Evolutionary conservation across 2,329 filamentous ascomycete species (phyloP).

Genomic region (Claviceps spartinae): DNA sequence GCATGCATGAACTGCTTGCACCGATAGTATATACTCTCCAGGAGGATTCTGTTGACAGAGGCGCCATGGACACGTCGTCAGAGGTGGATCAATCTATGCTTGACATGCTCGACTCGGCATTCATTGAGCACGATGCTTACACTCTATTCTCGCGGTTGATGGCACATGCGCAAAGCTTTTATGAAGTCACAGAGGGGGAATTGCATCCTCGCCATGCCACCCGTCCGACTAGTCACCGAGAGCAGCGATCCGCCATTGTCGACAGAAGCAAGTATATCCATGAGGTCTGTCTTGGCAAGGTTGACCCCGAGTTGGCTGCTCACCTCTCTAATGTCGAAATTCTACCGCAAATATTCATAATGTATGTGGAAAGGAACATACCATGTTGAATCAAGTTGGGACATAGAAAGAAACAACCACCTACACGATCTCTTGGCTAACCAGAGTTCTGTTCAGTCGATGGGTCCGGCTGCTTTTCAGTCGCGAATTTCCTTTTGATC

Average conservation of each 20-base stretch:
- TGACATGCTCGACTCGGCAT: constrained; percentile 55
- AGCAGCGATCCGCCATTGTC: constrained; percentile 50
- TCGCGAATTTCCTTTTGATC: constrained; percentile 79
- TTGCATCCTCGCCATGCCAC: constrained; percentile 7
- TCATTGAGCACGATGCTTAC: constrained; percentile 84
- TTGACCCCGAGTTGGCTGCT: constrained; percentile 70
- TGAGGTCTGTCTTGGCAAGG: constrained; percentile 59
- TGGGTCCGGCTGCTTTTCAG: constrained; percentile 93
- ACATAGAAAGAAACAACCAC: neutral
- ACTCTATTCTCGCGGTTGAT: constrained; percentile 76
- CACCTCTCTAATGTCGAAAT: constrained; percentile 78
- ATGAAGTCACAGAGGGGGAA: constrained; percentile 44
- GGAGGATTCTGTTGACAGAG: constrained; percentile 58
- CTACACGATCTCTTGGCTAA: constrained; percentile 1
- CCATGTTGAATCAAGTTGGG: neutral
- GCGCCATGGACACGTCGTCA: constrained; percentile 19
- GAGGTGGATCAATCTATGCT: constrained; percentile 39
- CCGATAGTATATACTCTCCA: constrained; percentile 77
- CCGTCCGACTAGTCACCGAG: constrained; percentile 12
- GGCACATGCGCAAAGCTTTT: constrained; percentile 76
- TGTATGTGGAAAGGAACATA: constrained; percentile 39
- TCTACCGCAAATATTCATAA: constrained; percentile 90
- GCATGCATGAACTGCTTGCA: constrained; percentile 93
- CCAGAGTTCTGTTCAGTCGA: constrained; percentile 38
- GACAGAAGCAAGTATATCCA: constrained; percentile 79